Conservation (phyloP, 1,139 yeast species). For the Hansenula sp. region DNA sequence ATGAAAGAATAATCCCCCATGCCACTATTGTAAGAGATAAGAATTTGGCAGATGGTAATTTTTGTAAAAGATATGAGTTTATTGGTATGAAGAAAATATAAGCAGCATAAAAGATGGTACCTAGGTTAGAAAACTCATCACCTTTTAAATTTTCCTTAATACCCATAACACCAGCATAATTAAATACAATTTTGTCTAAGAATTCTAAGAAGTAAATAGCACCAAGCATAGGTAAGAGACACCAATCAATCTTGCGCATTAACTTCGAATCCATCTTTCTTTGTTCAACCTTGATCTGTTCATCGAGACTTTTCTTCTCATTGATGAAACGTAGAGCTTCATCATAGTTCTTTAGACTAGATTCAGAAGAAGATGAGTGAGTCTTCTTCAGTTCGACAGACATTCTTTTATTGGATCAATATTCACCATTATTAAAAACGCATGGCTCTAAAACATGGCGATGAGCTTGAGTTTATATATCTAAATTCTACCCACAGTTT, state of each 20-base stretch:
- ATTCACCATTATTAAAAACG: neutral
- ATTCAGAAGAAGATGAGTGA: neutral
- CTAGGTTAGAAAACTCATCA: slow-evolving; percentile 23
- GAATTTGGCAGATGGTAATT: slow-evolving; percentile 49
- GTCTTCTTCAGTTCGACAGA: neutral
- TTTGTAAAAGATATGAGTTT: slow-evolving; percentile 37
- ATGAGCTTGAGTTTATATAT: too few relatives aligned
- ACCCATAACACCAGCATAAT: slow-evolving; percentile 51
- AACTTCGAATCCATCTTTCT: neutral
- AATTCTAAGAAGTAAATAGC: slow-evolving; percentile 40
- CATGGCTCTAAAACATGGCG: neutral
- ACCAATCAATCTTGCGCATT: slow-evolving; percentile 15
- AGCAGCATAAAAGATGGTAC: slow-evolving; percentile 21
- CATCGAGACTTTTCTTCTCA: neutral
- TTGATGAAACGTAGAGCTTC: neutral
- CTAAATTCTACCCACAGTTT: too few relatives aligned
- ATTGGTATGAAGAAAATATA: slow-evolving; percentile 21
- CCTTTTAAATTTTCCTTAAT: slow-evolving; percentile 33
- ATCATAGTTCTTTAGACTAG: neutral
- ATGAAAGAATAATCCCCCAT: slow-evolving; percentile 50
- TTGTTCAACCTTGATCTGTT: neutral
- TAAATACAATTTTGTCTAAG: slow-evolving; percentile 39
- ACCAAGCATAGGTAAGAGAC: slow-evolving; percentile 31
- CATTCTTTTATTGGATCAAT: neutral
- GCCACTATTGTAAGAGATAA: slow-evolving; percentile 35